These are phyloP conservation scores for Lentinula raphanica DNA, from an alignment of 768 basidiomycete species.

Conservation along the genomic window DNA sequence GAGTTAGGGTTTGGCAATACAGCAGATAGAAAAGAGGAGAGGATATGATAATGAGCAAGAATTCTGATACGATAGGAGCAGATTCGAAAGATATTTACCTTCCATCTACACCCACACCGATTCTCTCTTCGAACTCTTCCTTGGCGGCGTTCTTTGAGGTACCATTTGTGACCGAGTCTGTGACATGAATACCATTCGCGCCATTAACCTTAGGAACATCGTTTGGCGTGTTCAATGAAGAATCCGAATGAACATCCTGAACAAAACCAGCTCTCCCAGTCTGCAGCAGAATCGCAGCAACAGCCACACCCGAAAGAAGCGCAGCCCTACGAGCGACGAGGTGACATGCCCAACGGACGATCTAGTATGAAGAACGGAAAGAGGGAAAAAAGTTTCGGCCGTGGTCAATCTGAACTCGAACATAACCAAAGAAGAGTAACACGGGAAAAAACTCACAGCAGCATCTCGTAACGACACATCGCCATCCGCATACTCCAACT, in stretches of 20 bases:
- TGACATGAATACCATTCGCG: neutral
- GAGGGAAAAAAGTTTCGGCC: neutral
- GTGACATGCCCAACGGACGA: constrained; percentile 76
- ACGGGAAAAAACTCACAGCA: constrained; percentile 35
- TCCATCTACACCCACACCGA: constrained; percentile 90
- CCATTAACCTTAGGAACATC: constrained; percentile 6
- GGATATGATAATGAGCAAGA: neutral
- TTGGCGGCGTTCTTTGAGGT: constrained; percentile 12
- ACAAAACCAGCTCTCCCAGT: constrained; percentile 58
- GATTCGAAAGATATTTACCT: constrained; percentile 42
- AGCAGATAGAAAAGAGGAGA: no score
- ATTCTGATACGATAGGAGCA: neutral
- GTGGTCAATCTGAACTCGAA: no score
- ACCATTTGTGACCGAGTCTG: neutral
- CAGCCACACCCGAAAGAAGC: constrained; percentile 76
- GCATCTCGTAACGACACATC: constrained; percentile 58
- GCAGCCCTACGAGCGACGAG: constrained; percentile 82
- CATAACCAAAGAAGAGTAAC: neutral
- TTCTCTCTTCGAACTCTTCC: constrained; percentile 35
- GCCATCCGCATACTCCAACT: constrained; percentile 52
- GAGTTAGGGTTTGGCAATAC: no score
- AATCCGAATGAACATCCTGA: constrained; percentile 33
- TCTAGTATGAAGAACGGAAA: constrained; percentile 26
- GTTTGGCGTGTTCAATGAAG: constrained; percentile 25
- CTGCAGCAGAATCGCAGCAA: constrained; percentile 82